Conservation (phyloP, 2,329 filamentous ascomycete genomes). For the Colletotrichum echinochloae region DNA sequence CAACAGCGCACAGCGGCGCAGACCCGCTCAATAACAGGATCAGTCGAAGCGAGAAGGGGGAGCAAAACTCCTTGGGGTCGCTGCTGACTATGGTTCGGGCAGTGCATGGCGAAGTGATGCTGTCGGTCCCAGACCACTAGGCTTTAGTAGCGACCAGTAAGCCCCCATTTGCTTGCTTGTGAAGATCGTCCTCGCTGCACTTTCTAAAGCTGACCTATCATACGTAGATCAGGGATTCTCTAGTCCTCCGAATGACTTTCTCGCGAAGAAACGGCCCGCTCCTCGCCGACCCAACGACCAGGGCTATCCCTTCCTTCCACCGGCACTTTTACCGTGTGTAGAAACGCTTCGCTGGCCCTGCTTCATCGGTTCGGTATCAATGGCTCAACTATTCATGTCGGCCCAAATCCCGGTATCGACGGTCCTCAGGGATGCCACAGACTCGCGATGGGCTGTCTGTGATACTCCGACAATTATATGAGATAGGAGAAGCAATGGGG, state of each 20-base stretch:
- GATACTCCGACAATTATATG: neutral
- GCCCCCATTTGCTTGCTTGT: neutral
- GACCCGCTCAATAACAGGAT: neutral
- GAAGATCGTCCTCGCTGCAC: neutral
- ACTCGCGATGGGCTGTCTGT: neutral
- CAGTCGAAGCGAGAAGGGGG: no score
- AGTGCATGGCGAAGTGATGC: conserved; percentile 4
- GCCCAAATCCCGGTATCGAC: neutral
- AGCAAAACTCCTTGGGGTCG: neutral
- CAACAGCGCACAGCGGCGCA: no score
- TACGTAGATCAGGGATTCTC: neutral
- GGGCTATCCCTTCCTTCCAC: neutral
- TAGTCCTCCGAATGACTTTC: neutral
- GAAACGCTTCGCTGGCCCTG: neutral
- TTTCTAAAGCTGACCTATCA: neutral
- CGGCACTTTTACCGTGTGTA: neutral
- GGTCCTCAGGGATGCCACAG: neutral
- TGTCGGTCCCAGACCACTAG: neutral
- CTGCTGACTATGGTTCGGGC: neutral
- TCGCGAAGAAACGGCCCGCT: neutral
- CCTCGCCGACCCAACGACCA: neutral
- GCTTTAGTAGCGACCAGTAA: neutral
- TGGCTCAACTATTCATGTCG: neutral
- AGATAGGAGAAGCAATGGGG: neutral
- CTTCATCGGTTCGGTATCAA: conserved; percentile 1